Base-by-base conservation (phyloP, 371 early-diverging fungal species). In the Mortierella sp. region DNA sequence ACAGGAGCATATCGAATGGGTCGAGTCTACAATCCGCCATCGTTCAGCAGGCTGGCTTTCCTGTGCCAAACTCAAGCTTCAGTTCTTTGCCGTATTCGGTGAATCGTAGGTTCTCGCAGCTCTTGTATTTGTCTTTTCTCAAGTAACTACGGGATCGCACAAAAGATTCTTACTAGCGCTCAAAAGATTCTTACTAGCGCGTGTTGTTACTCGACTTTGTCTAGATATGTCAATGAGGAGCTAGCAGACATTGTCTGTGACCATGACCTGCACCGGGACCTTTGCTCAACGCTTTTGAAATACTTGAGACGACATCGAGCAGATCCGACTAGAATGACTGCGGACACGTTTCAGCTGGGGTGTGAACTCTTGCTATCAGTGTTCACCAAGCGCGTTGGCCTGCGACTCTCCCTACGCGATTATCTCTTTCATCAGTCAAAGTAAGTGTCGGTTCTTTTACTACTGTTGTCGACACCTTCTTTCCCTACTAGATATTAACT, bases 61-160 rank as follows among this genome's bases (percentile, higher is more conserved):
- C 0, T 83, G 75, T 52, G 87, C 83, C 58, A 82, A 87, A 60
- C 70, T 87, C 10, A 87, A 87, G 71, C 57, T 87, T 24, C 87
- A 87, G 72, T 87, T 87, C 60, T 83, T 72, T 76, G 83, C 78
- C 0, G 72, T 80, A 0, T 87, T 87, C 71, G 74, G 45, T 1
- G 86, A 82, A 42, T 54, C 75, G 87, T 87, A 78, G 52, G 87
- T 80, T 19, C 2, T 60, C 34, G 42, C 60, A 52, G 10, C 3
- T 79, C 3, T n/a, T 19, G 11, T 52, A 13, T n/a, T 68, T 6
- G 55, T 24, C 24, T 42, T 11, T 50, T 28, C 14, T 50, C n/a
- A 6, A 45, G 28, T 5, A 76, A 5, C 26, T 13, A 16, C 28
- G 1, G 13, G n/a, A 31, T 45, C 11, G 16, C 50, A 50, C 16